These are phyloP conservation scores for Torulaspora quercuum DNA, from an alignment of 805 yeast species.

Conservation along the genomic window DNA sequence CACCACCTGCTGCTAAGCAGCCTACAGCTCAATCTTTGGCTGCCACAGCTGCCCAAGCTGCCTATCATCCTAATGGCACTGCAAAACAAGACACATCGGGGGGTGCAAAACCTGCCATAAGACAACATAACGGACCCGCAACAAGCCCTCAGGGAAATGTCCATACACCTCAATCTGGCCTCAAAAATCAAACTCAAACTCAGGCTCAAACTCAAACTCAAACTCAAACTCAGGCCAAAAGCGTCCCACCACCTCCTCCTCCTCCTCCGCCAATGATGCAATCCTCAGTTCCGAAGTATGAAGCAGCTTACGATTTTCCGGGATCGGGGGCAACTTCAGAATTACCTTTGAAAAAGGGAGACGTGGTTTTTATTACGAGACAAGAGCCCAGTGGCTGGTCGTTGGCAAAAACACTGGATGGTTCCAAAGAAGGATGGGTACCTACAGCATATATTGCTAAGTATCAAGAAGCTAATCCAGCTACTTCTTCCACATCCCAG, in stretches of 20 bases:
- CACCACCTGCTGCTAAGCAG: constrained; percentile 33
- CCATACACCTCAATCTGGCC: constrained; percentile 13
- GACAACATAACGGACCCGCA: constrained; percentile 10
- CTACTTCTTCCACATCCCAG: constrained; percentile 42
- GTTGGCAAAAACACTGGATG: constrained; percentile 73
- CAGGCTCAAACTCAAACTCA: neutral
- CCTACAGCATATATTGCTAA: constrained; percentile 86
- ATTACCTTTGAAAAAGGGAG: constrained; percentile 72
- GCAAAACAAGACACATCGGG: constrained; percentile 19
- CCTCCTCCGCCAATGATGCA: constrained; percentile 60
- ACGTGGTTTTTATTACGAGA: constrained; percentile 65
- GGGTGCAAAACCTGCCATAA: constrained; percentile 25
- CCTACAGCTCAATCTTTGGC: constrained; percentile 33
- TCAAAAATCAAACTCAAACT: constrained; percentile 15
- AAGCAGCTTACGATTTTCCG: constrained; percentile 83
- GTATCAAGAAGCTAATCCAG: constrained; percentile 40
- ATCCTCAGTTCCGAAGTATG: constrained; percentile 72
- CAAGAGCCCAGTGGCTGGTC: constrained; percentile 93
- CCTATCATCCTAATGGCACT: constrained; percentile 33
- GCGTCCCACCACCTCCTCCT: constrained; percentile 67
- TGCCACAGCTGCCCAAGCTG: constrained; percentile 42
- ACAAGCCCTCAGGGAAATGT: too few species aligned
- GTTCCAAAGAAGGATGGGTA: constrained; percentile 89
- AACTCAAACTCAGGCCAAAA: constrained; percentile 13
- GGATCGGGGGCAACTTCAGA: constrained; percentile 83